phyloP scores from a whole-genome alignment of 768 basidiomycete species.

The Rubroboletus satanas region DNA sequence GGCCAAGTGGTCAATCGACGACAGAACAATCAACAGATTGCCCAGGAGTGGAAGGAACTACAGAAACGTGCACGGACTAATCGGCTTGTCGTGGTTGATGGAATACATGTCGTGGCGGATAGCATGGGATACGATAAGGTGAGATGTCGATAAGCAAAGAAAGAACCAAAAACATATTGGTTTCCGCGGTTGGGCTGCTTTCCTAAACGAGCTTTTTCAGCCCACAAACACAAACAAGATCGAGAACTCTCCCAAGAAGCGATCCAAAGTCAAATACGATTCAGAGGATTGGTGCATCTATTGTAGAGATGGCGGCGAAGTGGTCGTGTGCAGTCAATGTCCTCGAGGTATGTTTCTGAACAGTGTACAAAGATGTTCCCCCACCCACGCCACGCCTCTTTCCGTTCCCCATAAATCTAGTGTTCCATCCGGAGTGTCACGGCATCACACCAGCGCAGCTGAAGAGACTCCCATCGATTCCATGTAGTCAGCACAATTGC shows the following conservation, averaged over 20 bases:
- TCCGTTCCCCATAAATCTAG: conserved; percentile 27
- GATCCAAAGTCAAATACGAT: conserved; percentile 38
- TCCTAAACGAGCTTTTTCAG: conserved; percentile 14
- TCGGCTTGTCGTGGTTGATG: conserved; percentile 38
- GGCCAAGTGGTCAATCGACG: conserved; percentile 38
- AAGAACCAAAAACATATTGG: not conserved
- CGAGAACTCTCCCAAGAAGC: conserved; percentile 28
- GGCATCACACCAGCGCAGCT: conserved; percentile 35
- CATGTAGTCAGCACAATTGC: conserved; percentile 53
- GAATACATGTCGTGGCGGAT: conserved; percentile 33
- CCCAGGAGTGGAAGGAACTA: conserved; percentile 42
- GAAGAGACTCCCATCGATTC: conserved; percentile 21
- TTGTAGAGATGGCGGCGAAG: conserved; percentile 57
- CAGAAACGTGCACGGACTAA: conserved; percentile 43
- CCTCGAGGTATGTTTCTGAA: conserved; percentile 46
- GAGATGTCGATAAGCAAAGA: conserved; percentile 24
- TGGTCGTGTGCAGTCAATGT: conserved; percentile 46
- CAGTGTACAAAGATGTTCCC: not conserved
- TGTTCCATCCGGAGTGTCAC: conserved; percentile 51
- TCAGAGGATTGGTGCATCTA: conserved; percentile 57
- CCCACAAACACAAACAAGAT: conserved; percentile 5
- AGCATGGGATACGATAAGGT: conserved; percentile 28
- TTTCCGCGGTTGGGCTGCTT: not conserved
- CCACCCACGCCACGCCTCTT: conserved; percentile 1
- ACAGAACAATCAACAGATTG: conserved; percentile 41